Evolutionary conservation across 2,329 filamentous ascomycete species (phyloP).

Genomic region (Penicillium sp.): DNA sequence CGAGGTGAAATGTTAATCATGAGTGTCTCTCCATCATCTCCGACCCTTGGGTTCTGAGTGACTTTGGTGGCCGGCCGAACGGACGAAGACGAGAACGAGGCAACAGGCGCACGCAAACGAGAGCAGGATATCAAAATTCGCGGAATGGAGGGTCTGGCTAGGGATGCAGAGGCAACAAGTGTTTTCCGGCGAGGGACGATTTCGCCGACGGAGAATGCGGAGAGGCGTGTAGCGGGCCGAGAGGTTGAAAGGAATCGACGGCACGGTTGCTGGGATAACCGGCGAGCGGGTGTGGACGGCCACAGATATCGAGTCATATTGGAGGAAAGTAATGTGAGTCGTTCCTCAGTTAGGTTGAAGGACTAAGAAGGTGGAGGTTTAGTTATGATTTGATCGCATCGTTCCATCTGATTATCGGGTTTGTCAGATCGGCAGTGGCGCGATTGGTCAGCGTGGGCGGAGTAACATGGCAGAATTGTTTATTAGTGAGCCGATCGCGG

Average conservation of each 20-base stretch:
- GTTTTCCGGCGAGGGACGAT: constrained; percentile 18
- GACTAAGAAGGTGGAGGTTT: background rate
- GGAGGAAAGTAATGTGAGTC: background rate
- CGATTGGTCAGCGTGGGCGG: constrained; percentile 32
- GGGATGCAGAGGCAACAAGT: constrained; percentile 1
- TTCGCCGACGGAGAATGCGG: constrained; percentile 30
- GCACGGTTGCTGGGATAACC: constrained; percentile 21
- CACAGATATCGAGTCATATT: constrained; percentile 34
- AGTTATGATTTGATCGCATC: constrained; percentile 6
- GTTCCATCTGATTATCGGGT: constrained; percentile 23
- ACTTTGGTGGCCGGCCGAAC: constrained; percentile 43
- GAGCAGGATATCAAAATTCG: background rate
- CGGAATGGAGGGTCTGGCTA: background rate
- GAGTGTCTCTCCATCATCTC: constrained; percentile 85
- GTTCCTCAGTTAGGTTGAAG: no score
- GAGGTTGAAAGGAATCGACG: constrained; percentile 25
- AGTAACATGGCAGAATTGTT: constrained; percentile 26
- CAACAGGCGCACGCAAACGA: constrained; percentile 19
- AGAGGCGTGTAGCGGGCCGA: constrained; percentile 24
- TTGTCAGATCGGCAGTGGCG: constrained; percentile 30
- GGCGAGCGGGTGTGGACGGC: constrained; percentile 23
- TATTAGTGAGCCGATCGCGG: constrained; percentile 8
- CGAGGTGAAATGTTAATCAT: constrained; percentile 78
- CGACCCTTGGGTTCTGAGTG: constrained; percentile 67
- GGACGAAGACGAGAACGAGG: constrained; percentile 38